A percentile compares a stretch with the other conserved stretches of the same genome.
phyloP scores from a whole-genome alignment of 2,329 filamentous ascomycete genomes.

The Metarhizium guizhouense region DNA sequence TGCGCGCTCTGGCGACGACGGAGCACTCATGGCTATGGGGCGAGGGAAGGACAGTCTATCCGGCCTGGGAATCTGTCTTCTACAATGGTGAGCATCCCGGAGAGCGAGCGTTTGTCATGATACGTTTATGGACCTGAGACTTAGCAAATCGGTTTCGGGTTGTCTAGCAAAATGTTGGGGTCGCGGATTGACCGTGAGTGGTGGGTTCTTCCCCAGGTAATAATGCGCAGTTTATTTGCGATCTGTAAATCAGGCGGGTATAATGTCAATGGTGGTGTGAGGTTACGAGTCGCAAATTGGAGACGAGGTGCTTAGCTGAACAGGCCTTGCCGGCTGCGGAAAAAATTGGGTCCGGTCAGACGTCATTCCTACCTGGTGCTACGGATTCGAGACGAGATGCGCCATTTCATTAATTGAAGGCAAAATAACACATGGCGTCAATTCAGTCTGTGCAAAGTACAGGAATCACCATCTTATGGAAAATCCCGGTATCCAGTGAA shows the following conservation, averaged over 20 bases:
- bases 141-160: constrained; percentile 14
- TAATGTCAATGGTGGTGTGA: not conserved
- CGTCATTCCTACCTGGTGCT: not conserved
- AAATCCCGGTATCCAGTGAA: too few relatives aligned
- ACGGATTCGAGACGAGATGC: not conserved
- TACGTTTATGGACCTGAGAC: constrained; percentile 29
- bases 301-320: too few relatives aligned
- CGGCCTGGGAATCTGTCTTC: constrained; percentile 19
- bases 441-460: too few relatives aligned
- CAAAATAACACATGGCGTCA: not conserved
- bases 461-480: too few relatives aligned
- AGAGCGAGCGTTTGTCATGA: constrained; percentile 22
- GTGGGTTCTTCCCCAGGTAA: not conserved
- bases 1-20: constrained; percentile 7
- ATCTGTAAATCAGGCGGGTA: too few relatives aligned
- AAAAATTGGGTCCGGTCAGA: not conserved
- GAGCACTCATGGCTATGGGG: constrained; percentile 4
- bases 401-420: not conserved
- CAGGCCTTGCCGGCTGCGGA: not conserved
- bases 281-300: not conserved
- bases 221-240: not conserved
- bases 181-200: not conserved
- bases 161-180: not conserved
- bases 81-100: constrained; percentile 29
- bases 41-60: constrained; percentile 1